Percentiles rank a stretch among this genome's conserved stretches.
phyloP scores from a whole-genome alignment of 345 rosid species.

The Aegle marmelos region DNA sequence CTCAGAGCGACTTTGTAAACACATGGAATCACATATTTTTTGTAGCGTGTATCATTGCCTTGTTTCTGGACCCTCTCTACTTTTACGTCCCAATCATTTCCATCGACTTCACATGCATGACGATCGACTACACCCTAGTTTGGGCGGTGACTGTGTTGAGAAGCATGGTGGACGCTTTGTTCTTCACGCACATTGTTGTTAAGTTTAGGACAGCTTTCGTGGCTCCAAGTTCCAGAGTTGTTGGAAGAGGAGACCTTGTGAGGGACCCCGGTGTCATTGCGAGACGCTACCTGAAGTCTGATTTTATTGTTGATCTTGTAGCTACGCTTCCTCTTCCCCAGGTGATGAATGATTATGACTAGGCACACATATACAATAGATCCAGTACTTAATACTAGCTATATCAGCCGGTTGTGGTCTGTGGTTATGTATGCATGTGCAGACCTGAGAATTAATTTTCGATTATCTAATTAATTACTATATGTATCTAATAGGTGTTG shows the following conservation, averaged over 20 bases:
- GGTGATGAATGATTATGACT: constrained; percentile 28
- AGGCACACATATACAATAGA: too few species aligned
- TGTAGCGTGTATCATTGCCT: constrained; percentile 56
- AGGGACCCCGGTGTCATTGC: constrained; percentile 64
- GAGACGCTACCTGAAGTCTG: constrained; percentile 52
- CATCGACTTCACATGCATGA: constrained; percentile 48
- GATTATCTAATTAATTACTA: too few species aligned
- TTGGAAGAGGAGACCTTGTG: constrained; percentile 84
- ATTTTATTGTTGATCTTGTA: constrained; percentile 54
- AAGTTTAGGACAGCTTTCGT: constrained; percentile 75
- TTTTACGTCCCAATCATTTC: constrained; percentile 66
- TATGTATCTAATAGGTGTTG: too few species aligned
- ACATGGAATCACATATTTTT: constrained; percentile 80
- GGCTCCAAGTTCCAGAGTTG: constrained; percentile 66
- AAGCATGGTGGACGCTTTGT: constrained; percentile 61
- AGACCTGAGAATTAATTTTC: too few species aligned
- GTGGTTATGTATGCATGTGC: too few species aligned
- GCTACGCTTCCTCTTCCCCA: constrained; percentile 91
- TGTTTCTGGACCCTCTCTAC: constrained; percentile 83
- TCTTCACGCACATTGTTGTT: constrained; percentile 56
- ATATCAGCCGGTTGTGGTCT: too few species aligned
- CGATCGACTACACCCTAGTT: constrained; percentile 42
- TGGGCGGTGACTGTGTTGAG: constrained; percentile 59
- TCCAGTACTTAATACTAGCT: too few species aligned
- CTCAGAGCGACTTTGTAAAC: constrained; percentile 53